phyloP scores from a whole-genome alignment of 2,329 filamentous ascomycete species.

The Beauveria bassiana region DNA sequence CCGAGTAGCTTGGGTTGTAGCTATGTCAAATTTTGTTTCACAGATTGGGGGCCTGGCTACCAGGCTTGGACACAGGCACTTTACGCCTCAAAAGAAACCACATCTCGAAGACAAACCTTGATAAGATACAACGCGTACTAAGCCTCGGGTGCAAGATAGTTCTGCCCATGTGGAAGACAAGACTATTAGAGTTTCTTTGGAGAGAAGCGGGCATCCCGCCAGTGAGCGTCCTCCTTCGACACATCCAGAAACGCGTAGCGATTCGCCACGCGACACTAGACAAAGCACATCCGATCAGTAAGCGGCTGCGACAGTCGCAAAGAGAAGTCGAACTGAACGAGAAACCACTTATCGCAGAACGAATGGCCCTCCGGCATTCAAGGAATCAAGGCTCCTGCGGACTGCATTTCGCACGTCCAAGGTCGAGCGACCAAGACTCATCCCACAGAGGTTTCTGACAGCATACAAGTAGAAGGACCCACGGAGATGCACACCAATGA shows the following conservation, averaged over 20 bases:
- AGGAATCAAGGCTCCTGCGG: not conserved
- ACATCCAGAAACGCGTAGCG: not conserved
- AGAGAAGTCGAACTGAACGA: conserved; percentile 2
- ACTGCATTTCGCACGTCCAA: not conserved
- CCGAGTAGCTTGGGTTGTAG: not conserved
- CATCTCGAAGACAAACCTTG: conserved; percentile 4
- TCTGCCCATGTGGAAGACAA: conserved; percentile 3
- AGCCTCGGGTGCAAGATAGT: not conserved
- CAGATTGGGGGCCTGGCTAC: not conserved
- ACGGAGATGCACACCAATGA: not conserved
- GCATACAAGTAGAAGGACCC: not conserved
- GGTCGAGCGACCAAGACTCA: not conserved
- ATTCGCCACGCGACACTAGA: not conserved
- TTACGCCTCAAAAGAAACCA: not conserved
- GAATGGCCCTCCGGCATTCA: not conserved
- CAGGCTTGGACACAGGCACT: not conserved
- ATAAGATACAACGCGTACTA: not conserved
- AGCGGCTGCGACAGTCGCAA: not conserved
- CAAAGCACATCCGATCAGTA: not conserved
- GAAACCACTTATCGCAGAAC: conserved; percentile 1
- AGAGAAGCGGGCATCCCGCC: conserved; percentile 4
- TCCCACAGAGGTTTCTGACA: conserved; percentile 3
- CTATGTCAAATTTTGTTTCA: not conserved
- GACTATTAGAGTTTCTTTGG: not conserved
- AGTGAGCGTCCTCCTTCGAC: not conserved